Evolutionary conservation across 768 basidiomycete genomes (phyloP).

Genomic region (Trametes meyenii): DNA sequence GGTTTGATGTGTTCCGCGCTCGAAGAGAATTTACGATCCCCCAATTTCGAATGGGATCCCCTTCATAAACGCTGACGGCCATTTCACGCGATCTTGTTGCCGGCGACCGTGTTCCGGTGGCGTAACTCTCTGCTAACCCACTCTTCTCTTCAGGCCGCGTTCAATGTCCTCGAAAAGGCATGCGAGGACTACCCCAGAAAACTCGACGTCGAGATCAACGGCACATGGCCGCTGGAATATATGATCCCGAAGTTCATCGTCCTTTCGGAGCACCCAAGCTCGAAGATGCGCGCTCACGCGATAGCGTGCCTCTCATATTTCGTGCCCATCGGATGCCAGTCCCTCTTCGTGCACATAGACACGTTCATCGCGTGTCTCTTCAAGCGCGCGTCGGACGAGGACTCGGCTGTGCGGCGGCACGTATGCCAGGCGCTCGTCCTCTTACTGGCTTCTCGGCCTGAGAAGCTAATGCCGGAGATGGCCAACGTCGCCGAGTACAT

Average conservation of each 20-base stretch:
- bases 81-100: not conserved
- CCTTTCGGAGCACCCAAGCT: constrained; percentile 80
- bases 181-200: constrained; percentile 97
- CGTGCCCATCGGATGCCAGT: constrained; percentile 82
- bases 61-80: too few relatives aligned
- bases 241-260: constrained; percentile 96
- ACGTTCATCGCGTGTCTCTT: constrained; percentile 91
- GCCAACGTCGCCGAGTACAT: constrained; percentile 96
- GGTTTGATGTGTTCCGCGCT: too few relatives aligned
- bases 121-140: not conserved
- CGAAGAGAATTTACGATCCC: too few relatives aligned
- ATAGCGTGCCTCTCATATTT: constrained; percentile 95
- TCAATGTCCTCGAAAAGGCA: constrained; percentile 92
- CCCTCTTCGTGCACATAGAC: constrained; percentile 91
- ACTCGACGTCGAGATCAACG: constrained; percentile 91
- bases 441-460: constrained; percentile 89
- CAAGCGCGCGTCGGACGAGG: constrained; percentile 92
- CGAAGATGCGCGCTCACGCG: constrained; percentile 92
- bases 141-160: constrained; percentile 66
- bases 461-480: constrained; percentile 97
- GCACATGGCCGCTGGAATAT: constrained; percentile 90
- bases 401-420: constrained; percentile 89
- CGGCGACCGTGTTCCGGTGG: too few relatives aligned
- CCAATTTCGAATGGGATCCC: too few relatives aligned
- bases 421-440: constrained; percentile 96